Percentiles rank a stretch among this genome's conserved stretches.
Conservation (phyloP, 148 eudicot genomes). For the Spergularia marina region DNA sequence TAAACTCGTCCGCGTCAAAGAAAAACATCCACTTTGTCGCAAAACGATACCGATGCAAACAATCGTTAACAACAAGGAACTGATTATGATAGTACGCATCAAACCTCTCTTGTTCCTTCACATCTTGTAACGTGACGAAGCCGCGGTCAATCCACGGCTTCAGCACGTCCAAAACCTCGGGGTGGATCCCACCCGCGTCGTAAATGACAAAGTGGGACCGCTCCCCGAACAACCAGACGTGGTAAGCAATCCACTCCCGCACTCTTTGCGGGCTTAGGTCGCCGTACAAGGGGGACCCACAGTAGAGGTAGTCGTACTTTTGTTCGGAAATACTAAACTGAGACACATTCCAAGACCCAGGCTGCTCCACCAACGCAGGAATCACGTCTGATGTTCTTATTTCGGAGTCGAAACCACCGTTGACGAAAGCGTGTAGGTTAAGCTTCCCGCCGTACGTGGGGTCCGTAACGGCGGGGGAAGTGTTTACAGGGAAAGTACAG, state of each 20-base stretch:
- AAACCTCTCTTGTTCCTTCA: slow-evolving; percentile 8
- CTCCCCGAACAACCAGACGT: slow-evolving; percentile 52
- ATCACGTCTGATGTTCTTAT: slow-evolving; percentile 34
- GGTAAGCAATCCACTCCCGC: slow-evolving; percentile 79
- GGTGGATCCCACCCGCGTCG: slow-evolving; percentile 74
- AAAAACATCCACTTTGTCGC: slow-evolving; percentile 9
- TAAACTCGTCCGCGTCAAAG: slow-evolving; percentile 6
- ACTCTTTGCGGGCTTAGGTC: slow-evolving; percentile 61
- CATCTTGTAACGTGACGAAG: slow-evolving; percentile 2
- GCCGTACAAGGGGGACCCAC: slow-evolving; percentile 71
- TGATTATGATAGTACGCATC: slow-evolving; percentile 17
- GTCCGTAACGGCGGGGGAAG: slow-evolving; percentile 49
- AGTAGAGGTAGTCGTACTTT: slow-evolving; percentile 42
- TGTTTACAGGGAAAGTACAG: slow-evolving; percentile 61
- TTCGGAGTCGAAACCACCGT: slow-evolving; percentile 32
- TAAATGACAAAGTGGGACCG: slow-evolving; percentile 67
- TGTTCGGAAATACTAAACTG: not conserved
- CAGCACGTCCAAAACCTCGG: slow-evolving; percentile 41
- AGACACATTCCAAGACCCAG: slow-evolving; percentile 18
- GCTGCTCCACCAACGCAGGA: slow-evolving; percentile 42
- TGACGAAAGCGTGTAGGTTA: slow-evolving; percentile 40
- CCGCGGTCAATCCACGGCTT: slow-evolving; percentile 10
- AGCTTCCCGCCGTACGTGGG: slow-evolving; percentile 48
- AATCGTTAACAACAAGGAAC: slow-evolving; percentile 8
- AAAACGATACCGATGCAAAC: slow-evolving; percentile 9